Evolutionary conservation across 495 filamentous ascomycete species (phyloP), one percentile per base, ranked within the genome.

Genomic region (Penicillium alfredii): DNA sequence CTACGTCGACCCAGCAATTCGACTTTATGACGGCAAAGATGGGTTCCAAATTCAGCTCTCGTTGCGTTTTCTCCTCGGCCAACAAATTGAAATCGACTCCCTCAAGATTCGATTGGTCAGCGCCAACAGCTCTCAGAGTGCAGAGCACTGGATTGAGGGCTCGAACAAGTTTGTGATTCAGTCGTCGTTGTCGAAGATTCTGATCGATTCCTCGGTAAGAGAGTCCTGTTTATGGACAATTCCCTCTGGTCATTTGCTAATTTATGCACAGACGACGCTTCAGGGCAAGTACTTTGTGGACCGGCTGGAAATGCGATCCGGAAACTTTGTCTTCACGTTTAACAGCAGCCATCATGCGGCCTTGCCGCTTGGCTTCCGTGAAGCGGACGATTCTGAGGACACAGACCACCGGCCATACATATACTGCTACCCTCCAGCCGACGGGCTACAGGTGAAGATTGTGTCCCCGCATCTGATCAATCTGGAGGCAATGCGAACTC

Each of bases 211-310:
- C 36, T 39, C 51, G 40, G 66, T 68, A 45, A 42, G 62, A n/a
- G 47, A 19, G 13, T 26, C 16, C 14, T 38, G 8, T 2, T 20
- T 3, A n/a, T n/a, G n/a, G n/a, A n/a, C n/a, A n/a, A n/a, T 10
- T 10, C 15, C 12, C 12, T 19, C 15, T 6, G 25, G 6, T 30
- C 14, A 4, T 29, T 23, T 32, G 17, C 49, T 71, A 35, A 71
- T 59, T 0, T 43, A 1, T 20, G 13, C 40, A 2, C 25, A 81
- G 74, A 65, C 66, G 25, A 79, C 81, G 19, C 76, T 86, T 8
- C 78, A 81, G 34, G 92, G 88, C 6, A 74, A 73, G 36, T 96
- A 87, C 45, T 69, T 80, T 33, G 74, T 88, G 24, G 84, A 88
- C 40, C 78, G 80, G 33, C 64, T 97, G 24, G 68, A 79, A 21